Evolutionary conservation across 768 basidiomycete species (phyloP).

Genomic region (Suillus variegatus): DNA sequence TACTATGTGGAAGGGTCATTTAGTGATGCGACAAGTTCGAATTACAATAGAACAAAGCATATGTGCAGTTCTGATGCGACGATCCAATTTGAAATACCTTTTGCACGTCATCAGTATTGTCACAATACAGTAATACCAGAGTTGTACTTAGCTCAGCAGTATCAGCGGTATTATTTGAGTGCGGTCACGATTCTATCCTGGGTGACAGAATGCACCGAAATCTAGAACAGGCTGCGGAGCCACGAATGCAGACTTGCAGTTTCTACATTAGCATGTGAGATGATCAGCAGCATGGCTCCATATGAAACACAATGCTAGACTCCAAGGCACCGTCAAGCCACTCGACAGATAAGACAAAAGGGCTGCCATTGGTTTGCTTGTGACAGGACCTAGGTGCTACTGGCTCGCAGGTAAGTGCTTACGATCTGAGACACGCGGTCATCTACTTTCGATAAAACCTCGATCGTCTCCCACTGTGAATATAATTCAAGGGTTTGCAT

Average conservation of each 20-base stretch:
- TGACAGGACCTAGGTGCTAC: not conserved
- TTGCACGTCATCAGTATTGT: not conserved
- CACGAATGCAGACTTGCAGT: not conserved
- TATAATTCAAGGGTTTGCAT: not conserved
- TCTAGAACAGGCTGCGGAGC: not conserved
- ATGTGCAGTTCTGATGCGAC: not conserved
- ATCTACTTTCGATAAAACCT: conserved; percentile 22
- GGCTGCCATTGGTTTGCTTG: not conserved
- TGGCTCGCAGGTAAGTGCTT: not conserved
- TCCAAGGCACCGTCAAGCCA: not conserved
- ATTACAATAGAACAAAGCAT: not conserved
- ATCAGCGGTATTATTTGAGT: not conserved
- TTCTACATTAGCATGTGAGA: too few relatives aligned
- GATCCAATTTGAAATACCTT: not conserved
- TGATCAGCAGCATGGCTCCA: not conserved
- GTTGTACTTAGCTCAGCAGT: not conserved
- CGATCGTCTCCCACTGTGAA: conserved; percentile 24
- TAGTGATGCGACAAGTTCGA: not conserved
- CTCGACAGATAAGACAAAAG: not conserved
- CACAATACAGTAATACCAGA: not conserved
- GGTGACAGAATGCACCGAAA: not conserved
- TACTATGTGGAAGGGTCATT: not conserved
- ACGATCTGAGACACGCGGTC: conserved; percentile 21
- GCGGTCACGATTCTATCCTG: not conserved
- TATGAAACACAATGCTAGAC: not conserved